Evolutionary conservation across 129 eudicot species (phyloP), one percentile per base, ranked within the genome.

Genomic region (Erigeron canadensis): DNA sequence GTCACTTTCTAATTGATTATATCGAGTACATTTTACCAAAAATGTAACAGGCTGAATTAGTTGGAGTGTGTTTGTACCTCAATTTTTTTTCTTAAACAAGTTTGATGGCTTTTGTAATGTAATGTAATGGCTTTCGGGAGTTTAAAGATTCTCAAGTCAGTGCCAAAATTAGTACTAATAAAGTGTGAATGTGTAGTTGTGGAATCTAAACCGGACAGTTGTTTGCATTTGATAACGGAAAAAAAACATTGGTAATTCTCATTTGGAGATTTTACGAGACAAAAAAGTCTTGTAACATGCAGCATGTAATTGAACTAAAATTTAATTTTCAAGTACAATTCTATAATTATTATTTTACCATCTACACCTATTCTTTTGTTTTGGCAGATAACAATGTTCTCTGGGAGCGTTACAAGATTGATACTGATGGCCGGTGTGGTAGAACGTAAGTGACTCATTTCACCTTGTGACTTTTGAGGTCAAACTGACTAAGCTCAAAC

Each of bases 351-450:
- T 66, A 54, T 65, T 55, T 66, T 16, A 65, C 55, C 41, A 22
- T 46, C 13, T 7, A 28, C 43, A 22, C 10, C 17, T 39, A 15
- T 81, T 74, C 72, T 74, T 65, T 28, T 77, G 8, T 79, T 61
- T 59, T 72, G 67, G 40, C 80, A 94, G 99, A 94, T 71, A 75
- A 82, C 62, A 79, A 73, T 64, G 90, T 81, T 79, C 88, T 94
- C 22, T 80, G 81, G 76, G 72, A 80, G 66, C 97, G 99, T 56
- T 94, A 94, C 87, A 90, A 86, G 85, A 81, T 94, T 37, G 85
- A 84, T 22, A 59, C 80, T 0, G 99, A 94, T 67, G 84, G 87
- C 58, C 81, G 64, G n/a, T 79, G 83, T 83, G 99, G 99, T 77
- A 86, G 70, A 86, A 84, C 72, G 99, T 94, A 87, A 7, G 98